These are phyloP conservation scores for Talaromyces atroroseus DNA, from an alignment of 2,329 filamentous ascomycete genomes.

Conservation along the genomic window DNA sequence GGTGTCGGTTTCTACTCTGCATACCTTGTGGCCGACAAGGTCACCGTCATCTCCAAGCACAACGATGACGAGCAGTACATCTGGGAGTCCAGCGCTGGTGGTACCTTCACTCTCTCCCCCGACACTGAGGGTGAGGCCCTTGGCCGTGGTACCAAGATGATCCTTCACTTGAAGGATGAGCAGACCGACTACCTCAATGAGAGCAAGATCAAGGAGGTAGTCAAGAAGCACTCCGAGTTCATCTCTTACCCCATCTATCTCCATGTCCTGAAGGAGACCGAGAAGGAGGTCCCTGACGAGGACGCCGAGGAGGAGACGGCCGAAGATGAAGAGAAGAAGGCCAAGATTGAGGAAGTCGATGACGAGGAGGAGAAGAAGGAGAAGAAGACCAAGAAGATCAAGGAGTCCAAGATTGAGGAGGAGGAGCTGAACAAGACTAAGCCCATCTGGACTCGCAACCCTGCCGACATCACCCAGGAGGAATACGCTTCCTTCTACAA, in stretches of 20 bases:
- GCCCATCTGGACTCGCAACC: slow-evolving; percentile 99
- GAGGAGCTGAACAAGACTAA: slow-evolving; percentile 99
- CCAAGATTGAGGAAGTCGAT: slow-evolving; percentile 88
- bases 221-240: slow-evolving; percentile 99
- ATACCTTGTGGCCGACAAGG: slow-evolving; percentile 96
- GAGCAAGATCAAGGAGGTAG: slow-evolving; percentile 99
- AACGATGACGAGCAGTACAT: slow-evolving; percentile 99
- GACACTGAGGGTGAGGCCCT: slow-evolving; percentile 88
- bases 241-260: slow-evolving; percentile 99
- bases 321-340: slow-evolving; percentile 85
- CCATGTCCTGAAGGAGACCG: slow-evolving; percentile 97
- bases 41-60: slow-evolving; percentile 95
- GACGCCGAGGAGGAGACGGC: slow-evolving; percentile 69
- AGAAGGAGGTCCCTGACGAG: slow-evolving; percentile 98
- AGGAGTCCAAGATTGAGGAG: slow-evolving; percentile 97
- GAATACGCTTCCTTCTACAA: slow-evolving; percentile 99
- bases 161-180: slow-evolving; percentile 99
- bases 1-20: slow-evolving; percentile 99
- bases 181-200: slow-evolving; percentile 98
- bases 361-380: slow-evolving; percentile 81
- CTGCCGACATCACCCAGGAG: slow-evolving; percentile 87
- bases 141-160: slow-evolving; percentile 93
- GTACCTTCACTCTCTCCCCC: slow-evolving; percentile 87
- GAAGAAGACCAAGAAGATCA: slow-evolving; percentile 98
- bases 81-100: slow-evolving; percentile 96